Base-by-base conservation (phyloP, 2,329 filamentous ascomycete genomes). In the Aspergillus ochraceoroseus region DNA sequence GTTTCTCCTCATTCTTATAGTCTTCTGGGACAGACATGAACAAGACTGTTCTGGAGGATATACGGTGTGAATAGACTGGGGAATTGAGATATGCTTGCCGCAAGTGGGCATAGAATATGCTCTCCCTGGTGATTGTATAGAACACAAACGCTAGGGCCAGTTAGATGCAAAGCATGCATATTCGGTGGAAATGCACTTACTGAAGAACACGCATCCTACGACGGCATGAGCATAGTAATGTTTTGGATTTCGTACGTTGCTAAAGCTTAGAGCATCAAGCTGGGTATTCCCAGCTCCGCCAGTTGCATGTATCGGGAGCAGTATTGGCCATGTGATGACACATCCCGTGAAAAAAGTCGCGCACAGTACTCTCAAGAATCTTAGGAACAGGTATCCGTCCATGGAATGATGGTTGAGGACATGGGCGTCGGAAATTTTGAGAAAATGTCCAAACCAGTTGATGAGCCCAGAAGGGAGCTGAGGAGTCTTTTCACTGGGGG, bases 11-110 rank as follows among this genome's bases (percentile, higher is more conserved):
- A 47, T 87, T 79, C 42, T 89, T 78, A 48, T 90, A 94, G 1
- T 79, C 69, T 6, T 80, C 72, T 0, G 90, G 90, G 0, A 95
- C 86, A 1, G 85, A 86, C 32, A 88, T 84, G 64, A 95, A 87
- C 5, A 98, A 76, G 0, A 96, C 83, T 1, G 89, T 95, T 33
- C 87, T 77, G 0, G 89, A 89, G 1, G 90, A 95, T 22, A 95
- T 81, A 33, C 89, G 83, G 54, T 84, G 82, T 32, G 86, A 76
- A 62, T 92, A 92, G 27, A 85, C 74, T 8, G 88, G 87, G 2
- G 87, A 89, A 35, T 94, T 78, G 34, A 94, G 79, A 66, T 90
- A 95, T 1, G 89, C 89, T 67, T 95, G 89, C 43, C 89, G 84
- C 15, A 95, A 68, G 54, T 92, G 94, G 65, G 94, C 82, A 65